Base-by-base conservation (phyloP, 148 eudicot genomes). In the Fagopyrum tataricum region DNA sequence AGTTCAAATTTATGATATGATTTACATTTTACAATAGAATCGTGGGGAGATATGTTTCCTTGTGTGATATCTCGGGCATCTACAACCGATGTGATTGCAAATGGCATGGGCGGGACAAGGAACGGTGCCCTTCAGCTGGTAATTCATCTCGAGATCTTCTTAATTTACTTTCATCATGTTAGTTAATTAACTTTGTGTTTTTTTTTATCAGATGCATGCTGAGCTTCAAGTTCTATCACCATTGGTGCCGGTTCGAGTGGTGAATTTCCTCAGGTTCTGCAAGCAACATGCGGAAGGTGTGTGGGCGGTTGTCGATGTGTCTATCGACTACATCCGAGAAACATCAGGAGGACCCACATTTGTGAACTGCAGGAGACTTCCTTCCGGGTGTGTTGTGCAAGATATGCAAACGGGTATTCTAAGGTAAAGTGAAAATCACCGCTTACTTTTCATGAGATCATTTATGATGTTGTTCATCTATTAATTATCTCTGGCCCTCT, bases 361-460 rank as follows among this genome's bases (percentile, higher is more conserved):
- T 78, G 75, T 77, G 5, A 85, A 74, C 77, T 84, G 69, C 81
- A 85, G 85, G 81, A 86, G 95, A 82, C 87, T 86, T 41, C 98
- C 97, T 76, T 93, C 98, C 58, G 98, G 98, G 53, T 90, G 83
- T 75, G 77, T 93, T 44, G 70, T 93, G 61, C 92, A 91, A 77
- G 92, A 91, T 80, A 76, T 89, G 83, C 82, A 24, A 85, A 89
- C 82, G 92, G 92, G 55, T 85, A 70, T 77, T 86, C 96, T 71
- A 74, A 85, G 96, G 98, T 93, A 87, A 83, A 81, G 98, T 90
- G 84, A 86, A 91, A 96, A 95, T 95, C 17, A 93, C 88, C 80
- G 97, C 95, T 59, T 59, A 59, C 66, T 59, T 59, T 59, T 9
- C 26, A 24, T 59, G 66, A 59, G 5, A 7, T 23, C 14, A 59